phyloP scores from a whole-genome alignment of 2,329 filamentous ascomycete genomes.

The Aspergillus fumigatus region DNA sequence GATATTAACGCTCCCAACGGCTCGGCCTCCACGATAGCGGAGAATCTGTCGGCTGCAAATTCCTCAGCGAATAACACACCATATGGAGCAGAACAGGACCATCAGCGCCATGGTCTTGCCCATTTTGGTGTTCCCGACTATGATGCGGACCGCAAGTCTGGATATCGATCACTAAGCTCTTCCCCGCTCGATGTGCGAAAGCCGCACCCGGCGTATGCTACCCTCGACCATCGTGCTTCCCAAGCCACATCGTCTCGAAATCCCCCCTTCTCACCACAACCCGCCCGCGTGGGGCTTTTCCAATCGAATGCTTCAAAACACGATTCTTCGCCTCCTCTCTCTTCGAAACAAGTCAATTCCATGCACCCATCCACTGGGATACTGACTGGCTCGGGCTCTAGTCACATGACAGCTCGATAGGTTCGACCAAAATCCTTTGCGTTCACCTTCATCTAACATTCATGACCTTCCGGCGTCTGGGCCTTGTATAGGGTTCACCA shows the following conservation, averaged over 20 bases:
- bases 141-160: slow-evolving; percentile 30
- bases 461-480: background rate
- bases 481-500: slow-evolving; percentile 12
- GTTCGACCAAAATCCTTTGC: background rate
- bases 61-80: slow-evolving; percentile 44
- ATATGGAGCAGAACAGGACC: slow-evolving; percentile 35
- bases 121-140: slow-evolving; percentile 29
- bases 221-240: slow-evolving; percentile 25
- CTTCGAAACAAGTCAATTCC: slow-evolving; percentile 26
- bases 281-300: slow-evolving; percentile 33
- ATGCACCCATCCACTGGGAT: slow-evolving; percentile 30
- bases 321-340: slow-evolving; percentile 28
- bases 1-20: slow-evolving; percentile 42
- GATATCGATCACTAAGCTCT: slow-evolving; percentile 34
- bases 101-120: slow-evolving; percentile 18
- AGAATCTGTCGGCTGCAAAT: slow-evolving; percentile 38
- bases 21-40: slow-evolving; percentile 45
- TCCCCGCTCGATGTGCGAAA: slow-evolving; percentile 39
- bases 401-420: slow-evolving; percentile 31
- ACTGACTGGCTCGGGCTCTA: slow-evolving; percentile 25
- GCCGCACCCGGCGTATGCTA: slow-evolving; percentile 24
- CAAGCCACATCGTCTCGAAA: slow-evolving; percentile 18
- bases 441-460: background rate
- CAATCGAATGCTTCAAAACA: slow-evolving; percentile 24
- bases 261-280: slow-evolving; percentile 30